Evolutionary conservation across 805 yeast genomes (phyloP), one percentile per base, ranked within the genome.

Genomic region (Teunomyces pallodes): DNA sequence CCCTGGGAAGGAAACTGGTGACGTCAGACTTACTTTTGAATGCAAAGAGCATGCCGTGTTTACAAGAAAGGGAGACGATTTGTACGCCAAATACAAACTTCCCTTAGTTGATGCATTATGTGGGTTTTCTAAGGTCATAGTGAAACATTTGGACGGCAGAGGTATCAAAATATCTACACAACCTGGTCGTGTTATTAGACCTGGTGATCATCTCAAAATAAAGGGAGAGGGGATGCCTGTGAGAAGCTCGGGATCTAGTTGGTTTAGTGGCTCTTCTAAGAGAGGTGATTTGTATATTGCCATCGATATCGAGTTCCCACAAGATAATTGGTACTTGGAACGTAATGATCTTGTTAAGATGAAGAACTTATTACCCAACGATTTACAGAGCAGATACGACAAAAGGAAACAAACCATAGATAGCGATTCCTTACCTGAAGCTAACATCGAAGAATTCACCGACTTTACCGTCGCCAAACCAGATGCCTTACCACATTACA

Each of bases 161-260:
- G 79, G 82, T 32, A 65, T 90, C 10, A 77, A 77, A 45, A 62
- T 91, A 10, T 70, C 81, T 0, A 78, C 85, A 0, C 90, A 91
- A 1, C 69, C 76, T 4, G 97, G 97, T 1, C 86, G 85, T 64
- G 96, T 92, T 5, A 59, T 90, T 5, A 77, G 84, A 57, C 96
- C 96, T 0, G 85, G 86, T 7, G 88, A 89, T 53, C 76, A 70
- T 47, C 63, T 91, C 30, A 75, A 82, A 50, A 70, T 91, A 9
- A 65, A 75, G 35, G 78, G 79, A 36, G 96, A 90, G 64, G 97
- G 97, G 4, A 89, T 92, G 95, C 96, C 96, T 0, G 58, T 79
- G 4, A 67, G 69, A 49, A 54, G 56, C n/a, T 48, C 48, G 39
- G 43, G 53, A n/a, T 35, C 47, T 14, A 49, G 54, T 1, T 69